These are phyloP conservation scores for Blastobotrys illinoisensis DNA, from an alignment of 1,139 yeast genomes.

Conservation along the genomic window DNA sequence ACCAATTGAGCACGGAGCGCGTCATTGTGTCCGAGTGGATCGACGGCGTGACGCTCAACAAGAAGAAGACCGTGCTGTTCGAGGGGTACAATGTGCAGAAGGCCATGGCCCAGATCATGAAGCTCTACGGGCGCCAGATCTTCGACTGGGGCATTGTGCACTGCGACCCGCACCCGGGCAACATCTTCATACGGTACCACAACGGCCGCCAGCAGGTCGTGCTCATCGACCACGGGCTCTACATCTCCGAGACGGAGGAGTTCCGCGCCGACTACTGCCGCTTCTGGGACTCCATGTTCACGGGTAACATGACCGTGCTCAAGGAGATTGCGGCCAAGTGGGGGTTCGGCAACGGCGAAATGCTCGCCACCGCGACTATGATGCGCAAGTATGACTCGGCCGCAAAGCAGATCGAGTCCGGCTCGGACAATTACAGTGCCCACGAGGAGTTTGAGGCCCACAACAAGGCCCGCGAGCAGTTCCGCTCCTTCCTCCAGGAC, in stretches of 20 bases:
- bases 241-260: slow-evolving; percentile 46
- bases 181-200: slow-evolving; percentile 46
- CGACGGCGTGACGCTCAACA: slow-evolving; percentile 55
- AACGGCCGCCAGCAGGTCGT: slow-evolving; percentile 48
- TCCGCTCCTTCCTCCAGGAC: slow-evolving; percentile 52
- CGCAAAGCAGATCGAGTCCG: neutral
- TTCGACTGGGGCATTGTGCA: slow-evolving; percentile 73
- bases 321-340: slow-evolving; percentile 47
- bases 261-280: slow-evolving; percentile 53
- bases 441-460: slow-evolving; percentile 38
- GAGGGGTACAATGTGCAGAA: slow-evolving; percentile 40
- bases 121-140: slow-evolving; percentile 60
- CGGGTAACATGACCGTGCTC: slow-evolving; percentile 47
- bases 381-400: slow-evolving; percentile 40
- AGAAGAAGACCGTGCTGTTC: slow-evolving; percentile 40
- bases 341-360: slow-evolving; percentile 68
- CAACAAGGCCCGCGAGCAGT: slow-evolving; percentile 35
- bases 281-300: slow-evolving; percentile 61
- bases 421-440: slow-evolving; percentile 8
- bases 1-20: slow-evolving; percentile 43
- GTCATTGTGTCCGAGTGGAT: slow-evolving; percentile 72
- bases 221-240: slow-evolving; percentile 70
- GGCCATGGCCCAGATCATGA: slow-evolving; percentile 50
- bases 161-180: slow-evolving; percentile 84
- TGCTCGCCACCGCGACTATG: slow-evolving; percentile 56